Evolutionary conservation across 371 early-diverging fungal genomes (phyloP), one percentile per base, ranked within the genome.

Genomic region (Mortierella sp.): DNA sequence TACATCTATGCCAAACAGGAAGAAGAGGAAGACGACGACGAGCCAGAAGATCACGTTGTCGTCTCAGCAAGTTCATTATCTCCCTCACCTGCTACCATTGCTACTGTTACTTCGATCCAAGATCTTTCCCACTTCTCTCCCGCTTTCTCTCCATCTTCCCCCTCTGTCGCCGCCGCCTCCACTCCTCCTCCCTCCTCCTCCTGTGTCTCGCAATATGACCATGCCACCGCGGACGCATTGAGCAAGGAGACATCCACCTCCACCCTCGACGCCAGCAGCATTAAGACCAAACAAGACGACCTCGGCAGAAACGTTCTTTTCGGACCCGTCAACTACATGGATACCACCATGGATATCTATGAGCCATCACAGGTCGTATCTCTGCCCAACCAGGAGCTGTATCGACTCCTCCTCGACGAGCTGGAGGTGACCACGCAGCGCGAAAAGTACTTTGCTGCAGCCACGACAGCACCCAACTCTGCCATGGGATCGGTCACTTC

Each of bases 1-100:
- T 85, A 82, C 52, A 85, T 85, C 75, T 78, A 81, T 60, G 80
- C 80, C 68, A 85, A 85, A 72, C 86, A 85, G 52, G 86, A 85
- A 38, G 42, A 38, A 5, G 42, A 50, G 16, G 50, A 50, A 47
- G 86, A 80, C 47, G 86, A 85, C 19, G 86, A 85, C 26, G 80
- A 81, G 13, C 63, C 47, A 26, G 75, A 84, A 8, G 77, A 74
- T 60, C 76, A 83, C n/a, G 73, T 65, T 76, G 76, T 47, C 31
- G 76, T 45, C n/a, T 58, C 77, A 60, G 68, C 68, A 38, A 65
- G 68, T 60, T 65, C 70, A 50, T 21, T 52, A 73, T 70, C 76
- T 26, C 31, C 48, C 55, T 47, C 38, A 19, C 70, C 52, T 45
- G 63, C 72, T 38, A 5, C 72, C 47, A n/a, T 60, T 2, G 42